Percentiles rank a stretch among this genome's conserved stretches.
These are phyloP conservation scores for Metschnikowia reukaufii DNA, from an alignment of 805 yeast species.

Conservation along the genomic window DNA sequence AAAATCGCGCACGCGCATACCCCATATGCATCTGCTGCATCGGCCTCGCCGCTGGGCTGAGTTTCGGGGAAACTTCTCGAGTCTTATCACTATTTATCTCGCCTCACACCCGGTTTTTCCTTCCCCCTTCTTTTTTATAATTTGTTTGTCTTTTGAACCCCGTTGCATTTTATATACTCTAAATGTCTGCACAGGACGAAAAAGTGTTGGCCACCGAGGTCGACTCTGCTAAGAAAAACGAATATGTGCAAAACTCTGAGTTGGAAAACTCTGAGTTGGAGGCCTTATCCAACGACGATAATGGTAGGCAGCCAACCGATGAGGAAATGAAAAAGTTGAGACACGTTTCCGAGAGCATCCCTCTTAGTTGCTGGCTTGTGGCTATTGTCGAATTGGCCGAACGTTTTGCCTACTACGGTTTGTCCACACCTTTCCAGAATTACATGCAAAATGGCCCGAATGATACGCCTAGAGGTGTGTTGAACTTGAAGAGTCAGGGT, in stretches of 20 bases:
- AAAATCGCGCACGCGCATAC: conserved; percentile 1
- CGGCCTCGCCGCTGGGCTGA: conserved; percentile 1
- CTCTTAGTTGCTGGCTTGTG: conserved; percentile 59
- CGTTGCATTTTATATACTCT: neutral
- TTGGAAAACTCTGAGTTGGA: conserved; percentile 11
- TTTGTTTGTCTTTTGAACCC: neutral
- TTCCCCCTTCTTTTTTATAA: neutral
- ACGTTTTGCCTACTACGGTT: conserved; percentile 78
- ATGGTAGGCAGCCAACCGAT: conserved; percentile 50
- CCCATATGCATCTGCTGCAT: conserved; percentile 4
- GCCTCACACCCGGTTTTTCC: neutral
- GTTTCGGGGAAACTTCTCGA: neutral
- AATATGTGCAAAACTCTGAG: conserved; percentile 3
- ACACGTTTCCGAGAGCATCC: conserved; percentile 52
- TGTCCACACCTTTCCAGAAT: conserved; percentile 74
- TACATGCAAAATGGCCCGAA: conserved; percentile 63
- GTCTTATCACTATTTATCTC: conserved; percentile 4
- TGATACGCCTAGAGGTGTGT: conserved; percentile 49
- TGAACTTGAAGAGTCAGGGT: conserved; percentile 57
- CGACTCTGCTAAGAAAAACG: conserved; percentile 7
- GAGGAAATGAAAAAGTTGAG: conserved; percentile 53
- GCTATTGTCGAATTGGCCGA: conserved; percentile 78
- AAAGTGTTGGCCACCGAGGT: conserved; percentile 7
- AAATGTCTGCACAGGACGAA: conserved; percentile 11
- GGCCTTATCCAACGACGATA: conserved; percentile 21